Base-by-base conservation (phyloP, 768 basidiomycete genomes). In the Lactarius sanguifluus region DNA sequence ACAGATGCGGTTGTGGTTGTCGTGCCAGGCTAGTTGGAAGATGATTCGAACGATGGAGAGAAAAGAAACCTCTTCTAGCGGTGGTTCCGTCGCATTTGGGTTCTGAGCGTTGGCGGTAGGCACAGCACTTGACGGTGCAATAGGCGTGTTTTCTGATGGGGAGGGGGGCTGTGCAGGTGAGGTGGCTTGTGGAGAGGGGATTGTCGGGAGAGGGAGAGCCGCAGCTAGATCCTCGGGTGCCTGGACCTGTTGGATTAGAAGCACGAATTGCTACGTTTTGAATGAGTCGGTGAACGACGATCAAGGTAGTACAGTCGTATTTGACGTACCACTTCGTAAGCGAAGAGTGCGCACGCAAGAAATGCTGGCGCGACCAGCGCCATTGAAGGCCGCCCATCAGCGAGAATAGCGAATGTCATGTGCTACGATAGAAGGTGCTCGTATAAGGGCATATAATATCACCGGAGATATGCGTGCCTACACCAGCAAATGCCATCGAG, bases 331-430 rank as follows among this genome's bases (percentile, higher is more conserved):
- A 91, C 88, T 79, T 95, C 90, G 67, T 92, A 87, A 13, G 92
- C 80, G 74, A 96, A 89, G 28, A 94, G 76, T 6, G 92, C 79
- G 63, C 90, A 90, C 13, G 91, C 88, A 30, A 96, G 72, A 72
- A 94, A 96, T 0, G 92, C 92, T 1, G 94, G 93, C 0, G 90
- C 89, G 47, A 95, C 81, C 30, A 95, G 81, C 1, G 92, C 88
- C 28, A 96, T 76, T 1, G 92, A 93, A 2, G 92, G 85, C 36
- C 87, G 79, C 52, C 93, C 93, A 67, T 95, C 90, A 3, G 91
- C 87, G 43, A 95, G 78, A 64, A 96, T 89, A 5, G 91, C 92
- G 65, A 96, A 89, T 0, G 93, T 95, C 62, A 95, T 86, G 71
- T 96, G 92, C 81, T 82, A 62, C 3, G 54, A 50, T 23, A 23